Base-by-base conservation (phyloP, 441 rosid genomes). In the Populus hybrid region DNA sequence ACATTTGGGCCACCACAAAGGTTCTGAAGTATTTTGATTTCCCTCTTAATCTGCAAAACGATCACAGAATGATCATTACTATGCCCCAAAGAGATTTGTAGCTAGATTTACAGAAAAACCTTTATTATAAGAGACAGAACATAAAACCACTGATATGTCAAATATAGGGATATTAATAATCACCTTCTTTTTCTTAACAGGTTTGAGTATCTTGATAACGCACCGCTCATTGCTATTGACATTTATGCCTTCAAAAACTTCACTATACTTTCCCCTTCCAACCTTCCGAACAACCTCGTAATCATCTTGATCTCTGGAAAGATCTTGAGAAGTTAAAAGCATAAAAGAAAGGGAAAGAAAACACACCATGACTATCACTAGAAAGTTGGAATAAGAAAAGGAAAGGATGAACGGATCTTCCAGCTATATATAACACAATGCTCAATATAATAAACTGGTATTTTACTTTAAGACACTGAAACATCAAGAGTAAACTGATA, bases 141-240 rank as follows among this genome's bases (percentile, higher is more conserved):
- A 63, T 12, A 42, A 75, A 54, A 38, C 26, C 23, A 64, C 61
- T 71, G 61, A 63, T 67, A 70, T 36, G 36, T 20, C 64, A 63
- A 6, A 40, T 46, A 18, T 6, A 61, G 14, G 77, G 63, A 79
- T 3, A 73, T 30, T 82, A 50, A 63, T 2, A 72, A 64, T 84
- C 72, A 91, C 99, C 95, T 93, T 93, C 90, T 95, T 95, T 83
- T 92, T 95, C 97, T 93, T 91, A 67, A 95, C 99, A 81, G 99
- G 98, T 82, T 95, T 93, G 78, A 95, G 99, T 79, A 93, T 93
- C 92, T 95, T 95, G 86, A 95, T 91, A 26, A 93, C 82, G 77
- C 99, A 95, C 69, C 88, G 84, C 80, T 93, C 99, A 65, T 88
- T 93, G 86, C 76, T 95, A 77, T 91, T 90, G 76, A 91, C 91